A percentile compares a stretch with the other conserved stretches of the same genome.
Conservation (phyloP, 805 yeast species). For the Saturnispora diversa region DNA sequence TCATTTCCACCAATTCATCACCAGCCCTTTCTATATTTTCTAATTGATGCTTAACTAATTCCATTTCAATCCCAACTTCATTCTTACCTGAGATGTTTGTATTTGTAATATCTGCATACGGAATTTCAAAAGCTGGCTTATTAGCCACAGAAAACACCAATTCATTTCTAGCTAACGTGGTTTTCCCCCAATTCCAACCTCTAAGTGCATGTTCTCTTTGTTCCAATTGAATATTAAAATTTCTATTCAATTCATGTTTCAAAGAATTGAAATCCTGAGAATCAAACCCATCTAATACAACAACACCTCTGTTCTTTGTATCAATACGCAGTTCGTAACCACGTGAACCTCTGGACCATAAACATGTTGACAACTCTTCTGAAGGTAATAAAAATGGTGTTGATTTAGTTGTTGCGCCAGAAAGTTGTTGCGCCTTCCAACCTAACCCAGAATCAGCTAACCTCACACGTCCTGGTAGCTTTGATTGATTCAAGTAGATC, state of each 20-base stretch:
- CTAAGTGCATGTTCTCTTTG: conserved; percentile 84
- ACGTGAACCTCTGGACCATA: conserved; percentile 90
- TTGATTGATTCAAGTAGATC: conserved; percentile 83
- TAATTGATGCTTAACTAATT: conserved; percentile 36
- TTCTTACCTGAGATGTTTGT: conserved; percentile 85
- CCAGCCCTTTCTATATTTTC: conserved; percentile 63
- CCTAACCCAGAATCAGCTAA: conserved; percentile 96
- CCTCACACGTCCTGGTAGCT: conserved; percentile 80
- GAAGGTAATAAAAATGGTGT: conserved; percentile 86
- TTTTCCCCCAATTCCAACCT: conserved; percentile 99
- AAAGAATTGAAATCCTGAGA: conserved; percentile 70
- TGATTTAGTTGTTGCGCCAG: conserved; percentile 41
- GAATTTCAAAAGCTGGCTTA: conserved; percentile 86
- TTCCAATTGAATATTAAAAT: conserved; percentile 67
- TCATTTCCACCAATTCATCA: conserved; percentile 91
- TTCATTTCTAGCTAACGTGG: conserved; percentile 89
- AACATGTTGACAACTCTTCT: conserved; percentile 68
- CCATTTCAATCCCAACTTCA: conserved; percentile 88
- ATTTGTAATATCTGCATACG: conserved; percentile 71
- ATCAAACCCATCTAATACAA: conserved; percentile 88
- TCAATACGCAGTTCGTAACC: conserved; percentile 86
- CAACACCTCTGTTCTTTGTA: conserved; percentile 81
- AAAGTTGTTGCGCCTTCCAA: conserved; percentile 56
- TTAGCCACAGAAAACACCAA: conserved; percentile 77
- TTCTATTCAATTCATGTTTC: conserved; percentile 75